phyloP scores from a whole-genome alignment of 192 early-diverging fungal genomes.

The Funneliformis mosseae region DNA sequence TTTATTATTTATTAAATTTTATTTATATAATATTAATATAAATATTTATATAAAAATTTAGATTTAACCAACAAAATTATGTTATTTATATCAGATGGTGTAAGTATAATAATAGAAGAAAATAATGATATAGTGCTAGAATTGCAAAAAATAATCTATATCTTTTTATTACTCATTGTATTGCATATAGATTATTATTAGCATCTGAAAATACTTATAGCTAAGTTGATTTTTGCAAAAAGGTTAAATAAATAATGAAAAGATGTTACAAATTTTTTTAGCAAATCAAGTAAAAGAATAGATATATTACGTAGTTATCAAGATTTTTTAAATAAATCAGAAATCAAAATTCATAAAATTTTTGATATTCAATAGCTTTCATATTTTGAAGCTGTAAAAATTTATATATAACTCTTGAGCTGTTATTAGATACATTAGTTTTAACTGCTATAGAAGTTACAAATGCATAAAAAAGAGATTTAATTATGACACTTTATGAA shows the following conservation, averaged over 20 bases:
- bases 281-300: not conserved
- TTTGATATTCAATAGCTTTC: not conserved
- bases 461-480: not conserved
- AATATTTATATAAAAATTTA: no score
- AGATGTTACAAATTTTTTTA: not conserved
- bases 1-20: no score
- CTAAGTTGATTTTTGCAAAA: not conserved
- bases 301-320: not conserved
- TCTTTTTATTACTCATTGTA: not conserved
- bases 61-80: not conserved
- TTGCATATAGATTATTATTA: slow-evolving; percentile 1
- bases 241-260: not conserved
- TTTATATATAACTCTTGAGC: not conserved
- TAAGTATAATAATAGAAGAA: not conserved
- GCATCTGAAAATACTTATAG: not conserved
- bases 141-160: not conserved
- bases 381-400: not conserved
- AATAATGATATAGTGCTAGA: not conserved
- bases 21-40: no score
- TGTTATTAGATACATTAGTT: not conserved
- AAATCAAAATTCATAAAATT: not conserved
- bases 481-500: not conserved
- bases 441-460: not conserved
- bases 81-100: not conserved
- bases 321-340: not conserved